Percentiles rank a stretch among this genome's conserved stretches.
phyloP scores from a whole-genome alignment of 805 yeast species.

The Saturnispora galanensis region DNA sequence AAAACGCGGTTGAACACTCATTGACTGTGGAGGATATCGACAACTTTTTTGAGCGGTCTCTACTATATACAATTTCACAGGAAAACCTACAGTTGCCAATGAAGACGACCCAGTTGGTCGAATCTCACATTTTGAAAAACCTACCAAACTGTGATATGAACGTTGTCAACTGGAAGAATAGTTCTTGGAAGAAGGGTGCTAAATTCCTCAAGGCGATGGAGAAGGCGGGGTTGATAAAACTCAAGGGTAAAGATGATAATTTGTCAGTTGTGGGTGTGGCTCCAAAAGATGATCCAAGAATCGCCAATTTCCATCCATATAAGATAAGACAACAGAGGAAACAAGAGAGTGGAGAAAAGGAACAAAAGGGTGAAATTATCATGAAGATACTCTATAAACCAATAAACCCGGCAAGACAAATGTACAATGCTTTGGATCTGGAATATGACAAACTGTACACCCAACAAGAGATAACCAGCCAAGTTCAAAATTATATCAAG shows the following conservation, averaged over 20 bases:
- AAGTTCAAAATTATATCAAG: constrained; percentile 48
- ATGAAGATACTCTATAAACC: constrained; percentile 47
- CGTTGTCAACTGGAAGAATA: constrained; percentile 56
- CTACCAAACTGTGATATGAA: constrained; percentile 56
- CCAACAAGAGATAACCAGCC: constrained; percentile 40
- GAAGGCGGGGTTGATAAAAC: constrained; percentile 53
- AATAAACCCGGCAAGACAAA: constrained; percentile 34
- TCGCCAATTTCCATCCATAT: constrained; percentile 60
- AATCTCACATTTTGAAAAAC: constrained; percentile 57
- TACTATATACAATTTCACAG: constrained; percentile 57
- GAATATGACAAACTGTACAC: constrained; percentile 37
- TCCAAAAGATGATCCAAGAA: constrained; percentile 34
- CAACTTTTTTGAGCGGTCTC: constrained; percentile 59
- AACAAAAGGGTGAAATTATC: constrained; percentile 10
- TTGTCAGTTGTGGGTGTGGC: constrained; percentile 46
- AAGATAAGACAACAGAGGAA: constrained; percentile 26
- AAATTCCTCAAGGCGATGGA: constrained; percentile 84
- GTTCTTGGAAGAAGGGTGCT: constrained; percentile 84
- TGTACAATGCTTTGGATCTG: constrained; percentile 36
- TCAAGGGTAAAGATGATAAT: constrained; percentile 83
- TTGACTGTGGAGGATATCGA: constrained; percentile 62
- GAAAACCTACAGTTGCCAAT: constrained; percentile 55
- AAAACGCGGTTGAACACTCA: constrained; percentile 24
- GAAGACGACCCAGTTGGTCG: constrained; percentile 64
- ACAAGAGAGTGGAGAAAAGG: constrained; percentile 8